Percentiles rank a stretch among this genome's conserved stretches.
Evolutionary conservation across 805 yeast species (phyloP).

Genomic region (Monosporozyma servazzii): DNA sequence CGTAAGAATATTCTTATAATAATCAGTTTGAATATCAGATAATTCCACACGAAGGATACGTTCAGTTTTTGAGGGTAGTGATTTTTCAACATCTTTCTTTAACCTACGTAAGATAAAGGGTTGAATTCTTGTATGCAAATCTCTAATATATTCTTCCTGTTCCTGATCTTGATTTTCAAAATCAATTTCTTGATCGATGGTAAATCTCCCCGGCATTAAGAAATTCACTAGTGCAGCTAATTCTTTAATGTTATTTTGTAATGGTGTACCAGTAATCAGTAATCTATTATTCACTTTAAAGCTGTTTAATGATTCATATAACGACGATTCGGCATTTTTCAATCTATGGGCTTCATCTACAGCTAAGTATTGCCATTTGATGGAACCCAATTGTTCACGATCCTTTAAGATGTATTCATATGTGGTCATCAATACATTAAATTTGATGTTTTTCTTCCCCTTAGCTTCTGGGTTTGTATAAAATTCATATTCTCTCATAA

Average conservation of each 20-base stretch:
- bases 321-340: slow-evolving; percentile 86
- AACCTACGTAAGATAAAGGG: slow-evolving; percentile 89
- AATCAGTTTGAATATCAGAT: slow-evolving; percentile 90
- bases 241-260: slow-evolving; percentile 92
- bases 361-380: slow-evolving; percentile 93
- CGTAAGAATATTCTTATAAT: slow-evolving; percentile 87
- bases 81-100: slow-evolving; percentile 95
- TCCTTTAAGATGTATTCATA: slow-evolving; percentile 95
- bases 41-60: slow-evolving; percentile 90
- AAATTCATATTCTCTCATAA: slow-evolving; percentile 78
- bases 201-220: slow-evolving; percentile 88
- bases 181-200: slow-evolving; percentile 90
- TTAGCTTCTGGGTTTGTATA: slow-evolving; percentile 45
- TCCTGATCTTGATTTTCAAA: slow-evolving; percentile 80
- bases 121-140: slow-evolving; percentile 72
- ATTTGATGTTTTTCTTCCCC: slow-evolving; percentile 58
- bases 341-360: slow-evolving; percentile 98
- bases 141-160: slow-evolving; percentile 83
- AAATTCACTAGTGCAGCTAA: slow-evolving; percentile 91
- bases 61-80: slow-evolving; percentile 91
- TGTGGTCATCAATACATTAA: slow-evolving; percentile 87
- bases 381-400: slow-evolving; percentile 62
- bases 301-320: slow-evolving; percentile 77
- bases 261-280: slow-evolving; percentile 94
- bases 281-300: slow-evolving; percentile 79